These are phyloP conservation scores for Climacium dendroides DNA, from an alignment of 225 moss, liverwort and hornwort species.

Conservation along the genomic window DNA sequence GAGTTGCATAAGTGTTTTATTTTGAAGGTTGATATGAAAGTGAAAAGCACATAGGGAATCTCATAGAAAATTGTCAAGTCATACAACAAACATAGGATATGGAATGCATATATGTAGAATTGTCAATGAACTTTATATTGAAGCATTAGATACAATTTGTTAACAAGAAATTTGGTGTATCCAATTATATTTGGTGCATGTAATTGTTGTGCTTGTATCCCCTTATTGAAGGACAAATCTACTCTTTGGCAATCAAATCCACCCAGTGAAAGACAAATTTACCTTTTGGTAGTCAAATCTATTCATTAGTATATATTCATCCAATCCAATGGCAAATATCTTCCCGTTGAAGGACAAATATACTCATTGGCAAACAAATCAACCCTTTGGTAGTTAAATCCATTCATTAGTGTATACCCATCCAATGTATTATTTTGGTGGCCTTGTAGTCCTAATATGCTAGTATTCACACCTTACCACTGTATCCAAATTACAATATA, in stretches of 20 bases:
- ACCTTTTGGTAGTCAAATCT: background rate
- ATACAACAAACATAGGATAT: background rate
- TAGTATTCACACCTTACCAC: fast-evolving
- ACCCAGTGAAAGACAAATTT: too few relatives aligned
- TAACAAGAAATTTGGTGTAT: background rate
- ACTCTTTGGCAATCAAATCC: background rate
- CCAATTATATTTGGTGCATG: background rate
- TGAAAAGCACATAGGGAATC: fast-evolving
- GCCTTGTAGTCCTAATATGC: background rate
- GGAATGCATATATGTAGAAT: background rate
- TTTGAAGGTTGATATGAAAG: background rate
- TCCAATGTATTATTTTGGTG: too few relatives aligned
- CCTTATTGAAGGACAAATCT: fast-evolving
- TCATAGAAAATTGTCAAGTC: background rate
- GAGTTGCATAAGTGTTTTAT: background rate
- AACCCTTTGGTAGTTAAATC: too few relatives aligned
- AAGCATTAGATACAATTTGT: background rate
- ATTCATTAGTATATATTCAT: background rate
- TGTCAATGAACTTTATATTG: too few relatives aligned
- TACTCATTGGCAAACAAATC: too few relatives aligned
- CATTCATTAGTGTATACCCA: too few relatives aligned
- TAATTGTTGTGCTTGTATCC: background rate
- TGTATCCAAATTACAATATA: fast-evolving
- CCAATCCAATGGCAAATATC: too few relatives aligned
- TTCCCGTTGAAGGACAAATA: too few relatives aligned